Evolutionary conservation across 2,329 filamentous ascomycete genomes (phyloP).

Genomic region (Microsporum canis): DNA sequence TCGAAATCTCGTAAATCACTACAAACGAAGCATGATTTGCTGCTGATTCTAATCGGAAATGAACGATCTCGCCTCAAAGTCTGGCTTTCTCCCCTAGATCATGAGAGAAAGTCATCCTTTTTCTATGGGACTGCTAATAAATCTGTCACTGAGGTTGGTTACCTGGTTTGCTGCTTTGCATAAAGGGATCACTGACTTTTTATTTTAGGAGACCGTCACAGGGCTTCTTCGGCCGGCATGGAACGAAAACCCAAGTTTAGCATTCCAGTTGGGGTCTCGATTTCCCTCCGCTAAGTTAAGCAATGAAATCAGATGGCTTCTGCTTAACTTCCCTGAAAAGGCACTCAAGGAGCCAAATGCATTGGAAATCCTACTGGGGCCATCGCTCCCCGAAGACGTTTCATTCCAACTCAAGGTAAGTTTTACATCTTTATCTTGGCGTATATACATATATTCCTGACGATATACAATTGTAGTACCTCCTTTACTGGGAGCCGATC

Average conservation of each 20-base stretch:
- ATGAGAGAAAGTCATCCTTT: conserved; percentile 45
- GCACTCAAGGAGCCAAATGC: conserved; percentile 72
- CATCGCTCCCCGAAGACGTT: conserved; percentile 64
- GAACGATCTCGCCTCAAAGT: conserved; percentile 75
- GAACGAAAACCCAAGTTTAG: conserved; percentile 71
- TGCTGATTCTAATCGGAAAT: conserved; percentile 68
- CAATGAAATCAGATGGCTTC: conserved; percentile 63
- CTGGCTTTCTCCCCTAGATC: conserved; percentile 74
- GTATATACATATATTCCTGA: background rate
- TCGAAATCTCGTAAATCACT: conserved; percentile 52
- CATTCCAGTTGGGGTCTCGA: conserved; percentile 69
- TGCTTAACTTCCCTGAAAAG: conserved; percentile 74
- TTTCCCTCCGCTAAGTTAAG: conserved; percentile 65
- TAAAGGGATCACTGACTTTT: background rate
- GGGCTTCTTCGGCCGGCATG: conserved; percentile 71
- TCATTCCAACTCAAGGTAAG: conserved; percentile 70
- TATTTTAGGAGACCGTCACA: conserved; percentile 35
- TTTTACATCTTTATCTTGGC: background rate
- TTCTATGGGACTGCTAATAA: conserved; percentile 31
- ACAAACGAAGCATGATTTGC: conserved; percentile 69
- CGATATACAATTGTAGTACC: conserved; percentile 45
- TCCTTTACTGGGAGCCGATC: conserved; percentile 84
- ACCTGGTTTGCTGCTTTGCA: background rate
- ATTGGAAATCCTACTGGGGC: conserved; percentile 68
- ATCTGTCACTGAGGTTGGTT: conserved; percentile 7